Evolutionary conservation across 768 basidiomycete species (phyloP).

Genomic region (Podaxis carcinomalis): DNA sequence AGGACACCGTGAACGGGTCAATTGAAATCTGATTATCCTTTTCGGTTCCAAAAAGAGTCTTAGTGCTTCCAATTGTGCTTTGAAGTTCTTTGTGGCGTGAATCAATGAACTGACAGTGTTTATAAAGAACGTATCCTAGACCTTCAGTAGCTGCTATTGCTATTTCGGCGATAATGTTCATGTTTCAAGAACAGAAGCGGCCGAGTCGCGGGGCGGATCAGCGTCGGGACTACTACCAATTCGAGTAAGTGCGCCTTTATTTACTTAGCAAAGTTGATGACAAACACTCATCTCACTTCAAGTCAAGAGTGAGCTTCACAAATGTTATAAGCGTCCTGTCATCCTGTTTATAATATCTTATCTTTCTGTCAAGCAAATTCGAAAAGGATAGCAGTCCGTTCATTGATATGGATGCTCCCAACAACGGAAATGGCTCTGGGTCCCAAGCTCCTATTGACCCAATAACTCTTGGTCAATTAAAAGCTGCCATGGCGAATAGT

Average conservation of each 20-base stretch:
- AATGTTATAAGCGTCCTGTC: neutral
- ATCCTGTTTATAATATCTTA: neutral
- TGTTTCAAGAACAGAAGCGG: constrained; percentile 2
- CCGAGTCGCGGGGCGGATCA: neutral
- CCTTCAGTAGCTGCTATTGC: neutral
- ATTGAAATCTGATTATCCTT: neutral
- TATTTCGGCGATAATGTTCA: constrained; percentile 2
- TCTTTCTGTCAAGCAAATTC: constrained; percentile 1
- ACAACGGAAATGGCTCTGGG: constrained; percentile 12
- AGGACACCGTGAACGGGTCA: neutral
- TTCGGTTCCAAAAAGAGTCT: neutral
- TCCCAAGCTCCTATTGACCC: constrained; percentile 54
- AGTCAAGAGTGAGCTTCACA: constrained; percentile 4
- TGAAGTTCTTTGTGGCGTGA: neutral
- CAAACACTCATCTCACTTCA: constrained; percentile 1
- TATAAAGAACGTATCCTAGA: neutral
- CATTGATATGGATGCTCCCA: constrained; percentile 11
- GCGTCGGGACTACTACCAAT: constrained; percentile 1
- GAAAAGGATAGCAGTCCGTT: constrained; percentile 8
- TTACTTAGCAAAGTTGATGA: neutral
- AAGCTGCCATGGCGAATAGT: constrained; percentile 61
- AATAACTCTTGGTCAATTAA: constrained; percentile 79
- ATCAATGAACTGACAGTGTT: neutral
- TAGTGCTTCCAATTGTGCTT: neutral
- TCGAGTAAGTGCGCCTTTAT: constrained; percentile 10